These are phyloP conservation scores for Epichloe festucae DNA, from an alignment of 2,329 filamentous ascomycete genomes.

Conservation along the genomic window DNA sequence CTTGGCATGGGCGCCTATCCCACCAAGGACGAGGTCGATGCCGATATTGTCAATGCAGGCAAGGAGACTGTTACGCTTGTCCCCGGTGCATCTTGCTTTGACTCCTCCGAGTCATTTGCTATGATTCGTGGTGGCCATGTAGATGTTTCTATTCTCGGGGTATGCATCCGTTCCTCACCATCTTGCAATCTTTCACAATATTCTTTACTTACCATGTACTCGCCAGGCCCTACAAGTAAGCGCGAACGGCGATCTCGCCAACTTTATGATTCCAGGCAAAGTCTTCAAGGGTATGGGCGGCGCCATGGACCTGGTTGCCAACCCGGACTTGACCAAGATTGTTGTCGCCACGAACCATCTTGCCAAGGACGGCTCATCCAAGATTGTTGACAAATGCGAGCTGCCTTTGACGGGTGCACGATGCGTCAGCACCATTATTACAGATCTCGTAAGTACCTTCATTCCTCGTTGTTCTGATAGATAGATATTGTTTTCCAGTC, in stretches of 20 bases:
- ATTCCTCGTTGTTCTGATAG: background rate
- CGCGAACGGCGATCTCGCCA: slow-evolving; percentile 66
- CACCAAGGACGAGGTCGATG: slow-evolving; percentile 55
- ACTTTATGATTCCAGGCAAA: slow-evolving; percentile 85
- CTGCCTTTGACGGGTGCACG: slow-evolving; percentile 53
- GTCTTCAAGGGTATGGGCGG: slow-evolving; percentile 81
- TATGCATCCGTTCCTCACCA: slow-evolving; percentile 13
- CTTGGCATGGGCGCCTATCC: slow-evolving; percentile 76
- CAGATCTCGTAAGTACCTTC: slow-evolving; percentile 47
- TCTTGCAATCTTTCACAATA: background rate
- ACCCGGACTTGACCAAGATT: slow-evolving; percentile 59
- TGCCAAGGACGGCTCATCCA: slow-evolving; percentile 53
- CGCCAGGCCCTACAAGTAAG: slow-evolving; percentile 58
- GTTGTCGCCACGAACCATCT: slow-evolving; percentile 59
- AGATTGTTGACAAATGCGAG: slow-evolving; percentile 51
- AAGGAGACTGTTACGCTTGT: slow-evolving; percentile 78
- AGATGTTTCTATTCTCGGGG: slow-evolving; percentile 70
- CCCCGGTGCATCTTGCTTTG: slow-evolving; percentile 65
- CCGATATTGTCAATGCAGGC: slow-evolving; percentile 74
- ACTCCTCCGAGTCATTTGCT: slow-evolving; percentile 68
- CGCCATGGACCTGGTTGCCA: slow-evolving; percentile 61
- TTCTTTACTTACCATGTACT: background rate
- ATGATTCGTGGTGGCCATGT: slow-evolving; percentile 83
- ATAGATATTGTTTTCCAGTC: background rate
- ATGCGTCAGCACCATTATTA: slow-evolving; percentile 61